Evolutionary conservation across 2,329 filamentous ascomycete genomes (phyloP).

Genomic region (Orbilia quercus): DNA sequence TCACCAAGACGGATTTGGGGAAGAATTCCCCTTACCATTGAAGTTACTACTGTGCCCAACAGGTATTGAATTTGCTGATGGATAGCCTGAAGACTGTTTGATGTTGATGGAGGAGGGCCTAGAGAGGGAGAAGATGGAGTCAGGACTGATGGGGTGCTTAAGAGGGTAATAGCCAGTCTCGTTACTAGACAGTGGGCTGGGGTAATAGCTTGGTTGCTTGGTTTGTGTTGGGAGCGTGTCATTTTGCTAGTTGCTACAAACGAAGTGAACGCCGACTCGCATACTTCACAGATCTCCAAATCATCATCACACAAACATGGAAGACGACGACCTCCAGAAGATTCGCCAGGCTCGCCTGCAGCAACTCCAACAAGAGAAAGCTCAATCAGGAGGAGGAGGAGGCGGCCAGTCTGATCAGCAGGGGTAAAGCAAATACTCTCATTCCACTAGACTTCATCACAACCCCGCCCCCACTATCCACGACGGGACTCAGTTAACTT

Average conservation of each 20-base stretch:
- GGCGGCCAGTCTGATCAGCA: conserved; percentile 61
- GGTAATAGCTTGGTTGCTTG: too few species aligned
- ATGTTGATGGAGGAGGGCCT: too few species aligned
- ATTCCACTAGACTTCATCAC: conserved; percentile 10
- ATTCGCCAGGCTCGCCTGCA: conserved; percentile 92
- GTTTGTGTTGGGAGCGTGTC: not conserved
- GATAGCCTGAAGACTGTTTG: too few species aligned
- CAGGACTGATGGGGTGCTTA: too few species aligned
- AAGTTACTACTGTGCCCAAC: too few species aligned
- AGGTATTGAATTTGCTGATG: too few species aligned
- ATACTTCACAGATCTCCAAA: not conserved
- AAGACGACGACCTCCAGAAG: conserved; percentile 65
- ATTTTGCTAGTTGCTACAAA: not conserved
- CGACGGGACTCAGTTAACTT: not conserved
- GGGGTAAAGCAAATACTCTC: conserved; percentile 70
- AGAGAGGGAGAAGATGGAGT: too few species aligned
- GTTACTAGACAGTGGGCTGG: too few species aligned
- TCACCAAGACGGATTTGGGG: too few species aligned
- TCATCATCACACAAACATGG: conserved; percentile 19
- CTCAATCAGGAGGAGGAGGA: conserved; percentile 61
- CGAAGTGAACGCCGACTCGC: not conserved
- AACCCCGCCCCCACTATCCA: conserved; percentile 62
- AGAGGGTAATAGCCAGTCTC: too few species aligned
- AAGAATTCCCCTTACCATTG: too few species aligned
- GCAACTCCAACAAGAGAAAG: conserved; percentile 83